These are phyloP conservation scores for Ophiostoma quercus DNA, from an alignment of 2,329 filamentous ascomycete species.

Conservation along the genomic window DNA sequence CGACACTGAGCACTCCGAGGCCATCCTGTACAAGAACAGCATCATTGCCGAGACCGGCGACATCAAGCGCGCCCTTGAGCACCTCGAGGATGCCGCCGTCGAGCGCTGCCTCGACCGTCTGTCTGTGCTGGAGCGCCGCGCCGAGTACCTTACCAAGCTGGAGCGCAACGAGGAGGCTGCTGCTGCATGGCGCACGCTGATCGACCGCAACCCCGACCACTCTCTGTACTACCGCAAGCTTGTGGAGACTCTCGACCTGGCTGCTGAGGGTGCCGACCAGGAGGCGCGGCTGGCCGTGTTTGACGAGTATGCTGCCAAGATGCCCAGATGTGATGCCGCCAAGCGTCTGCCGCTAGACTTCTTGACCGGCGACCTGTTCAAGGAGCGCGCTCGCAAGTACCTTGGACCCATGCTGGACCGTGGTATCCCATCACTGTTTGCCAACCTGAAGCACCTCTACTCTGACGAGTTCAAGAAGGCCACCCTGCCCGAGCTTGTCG, in stretches of 20 bases:
- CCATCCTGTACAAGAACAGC: constrained; percentile 87
- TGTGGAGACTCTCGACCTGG: constrained; percentile 55
- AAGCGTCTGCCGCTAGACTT: constrained; percentile 86
- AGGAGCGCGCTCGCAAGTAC: constrained; percentile 70
- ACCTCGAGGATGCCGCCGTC: constrained; percentile 70
- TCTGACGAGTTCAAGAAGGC: constrained; percentile 69
- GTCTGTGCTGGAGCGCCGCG: constrained; percentile 77
- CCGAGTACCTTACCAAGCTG: constrained; percentile 75
- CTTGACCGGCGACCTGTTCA: constrained; percentile 74
- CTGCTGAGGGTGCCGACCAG: constrained; percentile 54
- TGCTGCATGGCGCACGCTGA: constrained; percentile 70
- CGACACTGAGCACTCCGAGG: constrained; percentile 91
- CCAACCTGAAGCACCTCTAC: constrained; percentile 93
- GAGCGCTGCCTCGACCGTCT: constrained; percentile 79
- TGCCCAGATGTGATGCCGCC: constrained; percentile 76
- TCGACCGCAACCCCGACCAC: constrained; percentile 85
- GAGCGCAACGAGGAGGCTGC: constrained; percentile 73
- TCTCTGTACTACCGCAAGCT: constrained; percentile 79
- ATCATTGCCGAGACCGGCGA: constrained; percentile 90
- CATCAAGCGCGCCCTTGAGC: constrained; percentile 73
- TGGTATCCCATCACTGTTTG: constrained; percentile 92
- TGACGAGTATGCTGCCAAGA: constrained; percentile 74
- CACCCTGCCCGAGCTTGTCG: constrained; percentile 67
- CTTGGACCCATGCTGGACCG: constrained; percentile 80
- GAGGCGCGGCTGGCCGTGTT: constrained; percentile 64